Evolutionary conservation across 163 green algal species (phyloP).

Genomic region (Chlamydomonas reinhardtii): DNA sequence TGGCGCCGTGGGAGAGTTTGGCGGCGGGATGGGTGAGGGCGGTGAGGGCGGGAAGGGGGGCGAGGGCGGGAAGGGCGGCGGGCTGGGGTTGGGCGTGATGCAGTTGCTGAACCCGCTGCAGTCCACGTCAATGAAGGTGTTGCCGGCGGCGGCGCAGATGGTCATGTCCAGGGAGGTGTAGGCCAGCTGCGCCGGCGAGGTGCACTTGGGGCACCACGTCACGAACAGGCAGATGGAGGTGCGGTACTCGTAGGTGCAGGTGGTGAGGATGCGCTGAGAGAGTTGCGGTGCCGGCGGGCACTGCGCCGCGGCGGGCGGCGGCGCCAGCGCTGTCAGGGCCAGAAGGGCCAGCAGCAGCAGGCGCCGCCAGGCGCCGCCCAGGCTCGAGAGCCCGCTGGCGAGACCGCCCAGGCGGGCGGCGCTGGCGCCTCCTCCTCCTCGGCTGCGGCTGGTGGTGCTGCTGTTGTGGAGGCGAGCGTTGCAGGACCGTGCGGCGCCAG

Average conservation of each 20-base stretch:
- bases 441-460: no score
- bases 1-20: not conserved
- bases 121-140: conserved; percentile 1
- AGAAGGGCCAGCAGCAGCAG: not conserved
- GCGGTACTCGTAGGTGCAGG: conserved; percentile 37
- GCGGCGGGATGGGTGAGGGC: not conserved
- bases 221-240: conserved; percentile 24
- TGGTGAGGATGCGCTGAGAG: not conserved
- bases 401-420: no score
- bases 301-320: conserved; percentile 12
- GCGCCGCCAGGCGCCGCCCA: not conserved
- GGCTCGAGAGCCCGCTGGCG: no score
- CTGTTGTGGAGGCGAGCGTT: no score
- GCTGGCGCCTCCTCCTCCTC: no score
- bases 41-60: not conserved
- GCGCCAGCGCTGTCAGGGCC: not conserved
- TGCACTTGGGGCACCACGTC: conserved; percentile 41
- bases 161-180: conserved; percentile 34
- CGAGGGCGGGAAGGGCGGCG: not conserved
- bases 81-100: not conserved
- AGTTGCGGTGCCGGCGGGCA: conserved; percentile 13
- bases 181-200: conserved; percentile 1
- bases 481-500: no score
- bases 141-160: not conserved
- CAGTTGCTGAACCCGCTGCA: conserved; percentile 28